Percentiles rank a stretch among this genome's conserved stretches.
phyloP scores from a whole-genome alignment of 139 green algal genomes.

The Closterium sp. region DNA sequence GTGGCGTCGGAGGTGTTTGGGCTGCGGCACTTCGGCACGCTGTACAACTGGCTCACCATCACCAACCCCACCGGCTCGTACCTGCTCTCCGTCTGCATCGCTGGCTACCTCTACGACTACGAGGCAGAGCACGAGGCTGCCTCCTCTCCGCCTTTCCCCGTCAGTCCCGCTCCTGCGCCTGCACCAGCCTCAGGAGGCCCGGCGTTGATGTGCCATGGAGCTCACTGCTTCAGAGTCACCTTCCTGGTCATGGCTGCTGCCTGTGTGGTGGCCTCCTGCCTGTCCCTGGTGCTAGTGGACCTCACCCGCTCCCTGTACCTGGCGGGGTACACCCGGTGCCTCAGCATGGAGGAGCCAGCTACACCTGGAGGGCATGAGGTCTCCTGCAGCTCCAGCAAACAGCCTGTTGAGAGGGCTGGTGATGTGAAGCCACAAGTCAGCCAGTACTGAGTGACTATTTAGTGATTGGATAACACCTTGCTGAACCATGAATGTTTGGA shows the following conservation, averaged over 20 bases:
- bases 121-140: slow-evolving; percentile 27
- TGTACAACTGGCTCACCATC: slow-evolving; percentile 49
- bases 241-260: slow-evolving; percentile 43
- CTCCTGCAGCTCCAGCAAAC: background rate
- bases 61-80: slow-evolving; percentile 50
- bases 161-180: background rate
- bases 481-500: too few relatives aligned
- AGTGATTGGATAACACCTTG: background rate
- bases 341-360: background rate
- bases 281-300: background rate
- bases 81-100: slow-evolving; percentile 39
- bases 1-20: slow-evolving; percentile 71
- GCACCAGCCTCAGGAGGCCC: background rate
- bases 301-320: slow-evolving; percentile 5
- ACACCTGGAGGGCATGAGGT: background rate
- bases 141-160: background rate
- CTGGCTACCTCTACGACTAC: slow-evolving; percentile 43
- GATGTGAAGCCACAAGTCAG: background rate
- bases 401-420: background rate
- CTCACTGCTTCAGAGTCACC: slow-evolving; percentile 43
- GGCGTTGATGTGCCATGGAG: slow-evolving; percentile 26
- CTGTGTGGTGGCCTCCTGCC: slow-evolving; percentile 9
- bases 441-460: background rate
- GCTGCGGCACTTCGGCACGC: slow-evolving; percentile 60
- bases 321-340: background rate